Evolutionary conservation across 495 filamentous ascomycete species (phyloP).

Genomic region (Acidiella bohemica): DNA sequence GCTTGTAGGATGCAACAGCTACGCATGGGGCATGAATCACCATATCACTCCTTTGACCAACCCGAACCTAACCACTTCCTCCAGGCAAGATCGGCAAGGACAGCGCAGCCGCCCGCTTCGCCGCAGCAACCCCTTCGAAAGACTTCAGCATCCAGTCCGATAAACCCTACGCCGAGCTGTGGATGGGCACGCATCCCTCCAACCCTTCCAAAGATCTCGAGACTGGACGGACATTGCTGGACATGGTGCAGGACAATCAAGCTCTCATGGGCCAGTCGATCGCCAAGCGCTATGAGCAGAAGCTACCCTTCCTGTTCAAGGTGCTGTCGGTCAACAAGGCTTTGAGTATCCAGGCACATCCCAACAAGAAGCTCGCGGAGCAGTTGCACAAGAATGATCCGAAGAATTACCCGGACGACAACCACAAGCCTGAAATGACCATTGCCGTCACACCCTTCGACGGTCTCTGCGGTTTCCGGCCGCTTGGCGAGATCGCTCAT

Average conservation of each 20-base stretch:
- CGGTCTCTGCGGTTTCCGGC: constrained; percentile 89
- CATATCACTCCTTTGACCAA: neutral
- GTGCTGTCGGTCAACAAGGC: constrained; percentile 89
- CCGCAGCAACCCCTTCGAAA: constrained; percentile 22
- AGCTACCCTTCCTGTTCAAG: constrained; percentile 94
- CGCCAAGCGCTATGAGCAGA: constrained; percentile 55
- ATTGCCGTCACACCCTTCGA: constrained; percentile 95
- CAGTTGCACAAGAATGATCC: constrained; percentile 71
- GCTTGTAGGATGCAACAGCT: constrained; percentile 71
- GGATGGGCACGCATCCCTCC: constrained; percentile 98
- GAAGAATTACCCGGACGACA: constrained; percentile 98
- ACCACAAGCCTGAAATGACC: constrained; percentile 99
- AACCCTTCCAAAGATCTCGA: constrained; percentile 80
- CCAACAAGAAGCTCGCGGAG: constrained; percentile 94
- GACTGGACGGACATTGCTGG: constrained; percentile 76
- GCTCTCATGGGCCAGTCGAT: constrained; percentile 61
- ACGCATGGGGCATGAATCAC: constrained; percentile 70
- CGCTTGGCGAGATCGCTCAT: constrained; percentile 69
- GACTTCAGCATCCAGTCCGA: constrained; percentile 28
- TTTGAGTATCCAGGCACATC: constrained; percentile 91
- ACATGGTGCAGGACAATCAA: constrained; percentile 79
- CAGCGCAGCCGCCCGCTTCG: constrained; percentile 51
- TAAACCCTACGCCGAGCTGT: constrained; percentile 48
- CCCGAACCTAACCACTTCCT: constrained; percentile 7
- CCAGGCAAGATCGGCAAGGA: constrained; percentile 37